Base-by-base conservation (phyloP, 495 filamentous ascomycete species). In the Trichoderma parareesei region DNA sequence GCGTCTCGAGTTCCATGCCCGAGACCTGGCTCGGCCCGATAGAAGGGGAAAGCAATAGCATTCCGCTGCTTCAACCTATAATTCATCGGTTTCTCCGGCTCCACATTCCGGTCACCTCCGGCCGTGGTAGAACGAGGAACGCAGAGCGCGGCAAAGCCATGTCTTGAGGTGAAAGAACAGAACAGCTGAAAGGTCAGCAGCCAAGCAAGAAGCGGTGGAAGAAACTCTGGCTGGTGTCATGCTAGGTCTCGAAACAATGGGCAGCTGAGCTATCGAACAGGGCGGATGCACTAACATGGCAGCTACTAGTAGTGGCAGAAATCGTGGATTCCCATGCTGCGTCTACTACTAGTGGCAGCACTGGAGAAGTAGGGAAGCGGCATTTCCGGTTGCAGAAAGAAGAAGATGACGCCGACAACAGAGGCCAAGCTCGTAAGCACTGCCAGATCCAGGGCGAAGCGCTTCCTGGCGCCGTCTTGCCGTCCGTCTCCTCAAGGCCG, bases 131-230 rank as follows among this genome's bases (percentile, higher is more conserved):
- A 33, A 27, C 27, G 53, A 37, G 11, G 20, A 57, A 27, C 53
- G 53, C 53, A 57, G 53, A 57, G 20, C 53, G 53, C 53, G 53
- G 53, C 53, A 57, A 49, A 49, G 53, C 53, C 53, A 37, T 35
- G 20, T 57, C 53, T 13, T 13, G 16, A 27, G 35, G 53, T 14
- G 49, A 20, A 57, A 57, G 49, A 7, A 14, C 3, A 11, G 14
- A 57, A 10, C 20, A 57, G 20, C 11, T 11, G 8, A 57, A 4
- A 27, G 8, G 27, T 6, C 43, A 4, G 43, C 16, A 46, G 48
- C 10, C 9, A 57, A 35, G 20, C 8, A 57, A 57, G 18, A 57
- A 57, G 16, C 35, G 7, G 27, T 27, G 27, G 27, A 27, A 55
- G 33, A 55, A 55, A 55, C 20, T 27, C n/a, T 55, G 4, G 53